These are phyloP conservation scores for Lepidium sativum DNA, from an alignment of 345 rosid species.

Conservation along the genomic window DNA sequence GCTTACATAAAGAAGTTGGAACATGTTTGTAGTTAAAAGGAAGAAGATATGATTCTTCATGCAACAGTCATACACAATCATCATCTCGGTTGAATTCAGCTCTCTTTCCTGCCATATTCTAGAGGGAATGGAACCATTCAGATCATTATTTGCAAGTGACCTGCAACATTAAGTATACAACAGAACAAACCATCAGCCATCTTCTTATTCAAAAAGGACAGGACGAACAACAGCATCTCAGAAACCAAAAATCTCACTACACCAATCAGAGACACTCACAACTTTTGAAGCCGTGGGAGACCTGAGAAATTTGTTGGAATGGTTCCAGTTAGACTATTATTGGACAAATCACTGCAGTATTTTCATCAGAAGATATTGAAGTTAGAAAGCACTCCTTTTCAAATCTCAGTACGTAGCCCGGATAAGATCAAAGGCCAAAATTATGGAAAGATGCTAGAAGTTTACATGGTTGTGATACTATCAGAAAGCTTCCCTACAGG, in stretches of 20 bases:
- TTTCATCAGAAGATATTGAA: slow-evolving; percentile 5
- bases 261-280: slow-evolving; percentile 41
- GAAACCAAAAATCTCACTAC: neutral
- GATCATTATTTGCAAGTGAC: slow-evolving; percentile 66
- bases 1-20: neutral
- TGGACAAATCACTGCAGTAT: slow-evolving; percentile 59
- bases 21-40: slow-evolving; percentile 8
- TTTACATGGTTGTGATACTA: slow-evolving; percentile 84
- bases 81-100: slow-evolving; percentile 39
- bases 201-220: slow-evolving; percentile 3
- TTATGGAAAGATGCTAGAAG: slow-evolving; percentile 6
- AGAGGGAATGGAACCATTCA: slow-evolving; percentile 63
- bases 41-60: neutral
- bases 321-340: slow-evolving; percentile 61
- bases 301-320: slow-evolving; percentile 60
- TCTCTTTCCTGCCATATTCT: slow-evolving; percentile 62
- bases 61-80: slow-evolving; percentile 53
- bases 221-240: neutral
- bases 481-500: slow-evolving; percentile 57
- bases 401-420: neutral
- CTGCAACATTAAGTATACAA: slow-evolving; percentile 39
- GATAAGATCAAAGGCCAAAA: neutral
- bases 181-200: slow-evolving; percentile 12
- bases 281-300: slow-evolving; percentile 56
- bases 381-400: neutral